phyloP scores from a whole-genome alignment of 441 rosid genomes.

The Populus hybrid region DNA sequence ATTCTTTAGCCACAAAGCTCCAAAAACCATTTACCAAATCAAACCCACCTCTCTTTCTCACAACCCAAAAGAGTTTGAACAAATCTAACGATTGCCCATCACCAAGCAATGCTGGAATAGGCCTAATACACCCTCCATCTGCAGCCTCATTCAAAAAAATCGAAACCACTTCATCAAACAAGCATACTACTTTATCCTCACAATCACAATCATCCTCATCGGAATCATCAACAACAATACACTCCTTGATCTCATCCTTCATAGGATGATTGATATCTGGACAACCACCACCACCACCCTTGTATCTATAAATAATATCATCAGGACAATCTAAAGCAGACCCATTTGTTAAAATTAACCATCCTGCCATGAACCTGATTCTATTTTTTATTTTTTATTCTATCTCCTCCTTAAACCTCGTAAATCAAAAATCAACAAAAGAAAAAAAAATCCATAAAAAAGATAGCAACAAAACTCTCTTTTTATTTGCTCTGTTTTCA shows the following conservation, averaged over 20 bases:
- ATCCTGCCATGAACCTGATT: slow-evolving; percentile 52
- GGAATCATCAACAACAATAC: slow-evolving; percentile 11
- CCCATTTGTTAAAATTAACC: slow-evolving; percentile 42
- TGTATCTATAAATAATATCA: slow-evolving; percentile 4
- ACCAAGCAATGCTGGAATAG: slow-evolving; percentile 47
- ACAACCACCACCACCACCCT: slow-evolving; percentile 22
- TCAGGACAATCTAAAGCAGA: slow-evolving; percentile 32
- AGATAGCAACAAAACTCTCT: not conserved
- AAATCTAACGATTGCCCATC: slow-evolving; percentile 39
- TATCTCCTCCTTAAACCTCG: not conserved
- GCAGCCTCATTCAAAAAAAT: slow-evolving; percentile 37
- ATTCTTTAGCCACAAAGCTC: slow-evolving; percentile 50
- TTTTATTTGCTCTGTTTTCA: slow-evolving; percentile 8
- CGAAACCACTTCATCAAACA: slow-evolving; percentile 55
- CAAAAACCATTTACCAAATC: slow-evolving; percentile 43
- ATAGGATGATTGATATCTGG: slow-evolving; percentile 15
- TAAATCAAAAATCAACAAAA: not conserved
- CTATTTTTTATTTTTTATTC: not conserved
- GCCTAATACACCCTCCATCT: slow-evolving; percentile 37
- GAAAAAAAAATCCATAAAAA: not conserved
- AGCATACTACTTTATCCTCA: slow-evolving; percentile 34
- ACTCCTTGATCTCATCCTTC: slow-evolving; percentile 8
- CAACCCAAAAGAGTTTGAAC: slow-evolving; percentile 41
- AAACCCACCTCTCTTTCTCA: slow-evolving; percentile 49
- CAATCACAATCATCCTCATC: slow-evolving; percentile 26